phyloP scores from a whole-genome alignment of 1,139 yeast genomes.

The Tardiomyces depauwii region DNA sequence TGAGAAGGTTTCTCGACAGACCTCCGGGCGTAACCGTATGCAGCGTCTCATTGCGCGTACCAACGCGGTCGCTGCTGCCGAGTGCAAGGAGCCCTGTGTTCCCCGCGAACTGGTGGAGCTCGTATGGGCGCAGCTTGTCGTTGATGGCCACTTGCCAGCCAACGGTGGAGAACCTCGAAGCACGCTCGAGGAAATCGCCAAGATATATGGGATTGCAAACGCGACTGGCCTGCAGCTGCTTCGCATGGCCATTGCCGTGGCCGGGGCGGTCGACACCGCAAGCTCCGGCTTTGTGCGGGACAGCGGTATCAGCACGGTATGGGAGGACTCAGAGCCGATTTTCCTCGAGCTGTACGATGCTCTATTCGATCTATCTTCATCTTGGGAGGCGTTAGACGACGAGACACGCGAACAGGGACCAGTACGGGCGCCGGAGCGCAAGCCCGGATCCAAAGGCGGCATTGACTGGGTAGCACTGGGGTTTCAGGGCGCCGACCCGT shows the following conservation, averaged over 20 bases:
- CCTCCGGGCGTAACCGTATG: not conserved
- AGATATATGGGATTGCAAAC: not conserved
- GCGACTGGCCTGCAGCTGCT: not conserved
- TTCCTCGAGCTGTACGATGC: not conserved
- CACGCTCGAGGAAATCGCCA: not conserved
- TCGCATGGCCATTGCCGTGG: not conserved
- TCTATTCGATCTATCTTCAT: not conserved
- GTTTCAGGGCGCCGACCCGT: slow-evolving; percentile 29
- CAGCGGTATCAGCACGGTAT: not conserved
- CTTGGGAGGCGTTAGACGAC: not conserved
- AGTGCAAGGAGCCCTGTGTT: too few species aligned
- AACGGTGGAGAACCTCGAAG: not conserved
- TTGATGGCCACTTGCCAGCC: not conserved
- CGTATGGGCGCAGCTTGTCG: not conserved
- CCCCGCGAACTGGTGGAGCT: not conserved
- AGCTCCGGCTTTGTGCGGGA: not conserved
- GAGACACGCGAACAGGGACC: not conserved
- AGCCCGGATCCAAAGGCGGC: slow-evolving; percentile 10
- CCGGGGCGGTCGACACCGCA: not conserved
- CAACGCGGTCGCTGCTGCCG: too few species aligned
- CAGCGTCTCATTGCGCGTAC: not conserved
- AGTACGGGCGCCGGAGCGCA: slow-evolving; percentile 1
- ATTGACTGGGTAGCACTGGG: slow-evolving; percentile 27
- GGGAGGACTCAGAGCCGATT: not conserved
- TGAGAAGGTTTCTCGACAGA: not conserved